Percentiles rank a stretch among this genome's conserved stretches.
phyloP scores from a whole-genome alignment of 179 eudicot species.

The Dionaea muscipula region DNA sequence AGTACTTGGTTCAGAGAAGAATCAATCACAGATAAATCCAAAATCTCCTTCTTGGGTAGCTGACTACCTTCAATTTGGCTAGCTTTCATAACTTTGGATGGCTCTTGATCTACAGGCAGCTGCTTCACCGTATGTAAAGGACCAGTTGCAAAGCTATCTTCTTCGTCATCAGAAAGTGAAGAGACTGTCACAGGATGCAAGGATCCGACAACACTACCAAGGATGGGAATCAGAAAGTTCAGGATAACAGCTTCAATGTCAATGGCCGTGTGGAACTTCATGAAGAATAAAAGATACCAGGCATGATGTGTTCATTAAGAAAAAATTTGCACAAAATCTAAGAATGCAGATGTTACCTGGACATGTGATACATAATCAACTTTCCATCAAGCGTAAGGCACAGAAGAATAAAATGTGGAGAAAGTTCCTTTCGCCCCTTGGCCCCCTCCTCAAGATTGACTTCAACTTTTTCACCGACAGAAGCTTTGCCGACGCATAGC shows the following conservation, averaged over 20 bases:
- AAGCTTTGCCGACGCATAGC: conserved; percentile 44
- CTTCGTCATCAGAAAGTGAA: conserved; percentile 33
- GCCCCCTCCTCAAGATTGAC: conserved; percentile 51
- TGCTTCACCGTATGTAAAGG: conserved; percentile 19
- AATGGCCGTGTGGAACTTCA: too few relatives aligned
- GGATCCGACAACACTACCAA: conserved; percentile 28
- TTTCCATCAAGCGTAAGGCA: conserved; percentile 83
- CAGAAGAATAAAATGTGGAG: conserved; percentile 55
- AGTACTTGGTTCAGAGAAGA: conserved; percentile 5
- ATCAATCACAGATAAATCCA: conserved; percentile 8
- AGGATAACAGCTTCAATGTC: too few relatives aligned
- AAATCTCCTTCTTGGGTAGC: conserved; percentile 17
- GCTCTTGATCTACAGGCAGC: conserved; percentile 14
- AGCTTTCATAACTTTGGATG: conserved; percentile 20
- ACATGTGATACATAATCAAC: conserved; percentile 58
- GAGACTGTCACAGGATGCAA: conserved; percentile 20
- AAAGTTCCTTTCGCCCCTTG: conserved; percentile 50
- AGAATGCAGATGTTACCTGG: conserved; percentile 38
- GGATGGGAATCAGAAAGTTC: background rate
- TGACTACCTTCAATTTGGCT: conserved; percentile 19
- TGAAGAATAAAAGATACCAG: background rate
- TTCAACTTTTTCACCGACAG: conserved; percentile 39
- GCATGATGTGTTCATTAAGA: background rate
- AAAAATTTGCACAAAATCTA: too few relatives aligned
- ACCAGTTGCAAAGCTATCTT: conserved; percentile 16